phyloP scores from a whole-genome alignment of 352 stramenopile genomes.

The Pythium rhizo-oryzae region DNA sequence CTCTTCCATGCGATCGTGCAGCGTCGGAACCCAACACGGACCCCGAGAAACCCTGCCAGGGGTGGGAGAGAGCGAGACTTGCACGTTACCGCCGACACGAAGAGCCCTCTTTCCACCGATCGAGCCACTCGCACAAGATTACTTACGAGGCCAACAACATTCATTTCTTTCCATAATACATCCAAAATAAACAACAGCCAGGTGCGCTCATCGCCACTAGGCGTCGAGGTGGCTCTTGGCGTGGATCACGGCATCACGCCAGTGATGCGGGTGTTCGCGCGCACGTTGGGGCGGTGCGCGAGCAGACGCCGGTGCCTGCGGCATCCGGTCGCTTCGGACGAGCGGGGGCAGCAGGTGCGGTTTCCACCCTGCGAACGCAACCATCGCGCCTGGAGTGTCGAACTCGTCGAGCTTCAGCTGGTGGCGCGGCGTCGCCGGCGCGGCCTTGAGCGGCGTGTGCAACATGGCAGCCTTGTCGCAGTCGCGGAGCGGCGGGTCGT shows the following conservation, averaged over 20 bases:
- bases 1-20: slow-evolving; percentile 9
- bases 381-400: not conserved
- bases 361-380: not conserved
- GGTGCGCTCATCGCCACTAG: not conserved
- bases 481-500: slow-evolving; percentile 1
- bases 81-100: no score
- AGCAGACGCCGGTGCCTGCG: not conserved
- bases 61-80: not conserved
- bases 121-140: not conserved
- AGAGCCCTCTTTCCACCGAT: not conserved
- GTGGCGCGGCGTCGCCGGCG: slow-evolving; percentile 3
- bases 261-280: slow-evolving; percentile 14
- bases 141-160: not conserved
- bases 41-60: no score
- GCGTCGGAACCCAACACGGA: not conserved
- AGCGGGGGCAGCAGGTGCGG: not conserved
- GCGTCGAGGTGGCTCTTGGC: not conserved
- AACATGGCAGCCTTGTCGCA: not conserved
- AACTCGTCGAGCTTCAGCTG: not conserved
- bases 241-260: slow-evolving; percentile 21
- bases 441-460: slow-evolving; percentile 1
- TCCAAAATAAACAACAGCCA: not conserved
- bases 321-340: not conserved
- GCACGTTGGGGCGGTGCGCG: not conserved
- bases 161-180: slow-evolving; percentile 3